A percentile compares a stretch with the other conserved stretches of the same genome.
These are phyloP conservation scores for Triticum aestivum DNA, from an alignment of 176 grass and related monocot species.

Conservation along the genomic window DNA sequence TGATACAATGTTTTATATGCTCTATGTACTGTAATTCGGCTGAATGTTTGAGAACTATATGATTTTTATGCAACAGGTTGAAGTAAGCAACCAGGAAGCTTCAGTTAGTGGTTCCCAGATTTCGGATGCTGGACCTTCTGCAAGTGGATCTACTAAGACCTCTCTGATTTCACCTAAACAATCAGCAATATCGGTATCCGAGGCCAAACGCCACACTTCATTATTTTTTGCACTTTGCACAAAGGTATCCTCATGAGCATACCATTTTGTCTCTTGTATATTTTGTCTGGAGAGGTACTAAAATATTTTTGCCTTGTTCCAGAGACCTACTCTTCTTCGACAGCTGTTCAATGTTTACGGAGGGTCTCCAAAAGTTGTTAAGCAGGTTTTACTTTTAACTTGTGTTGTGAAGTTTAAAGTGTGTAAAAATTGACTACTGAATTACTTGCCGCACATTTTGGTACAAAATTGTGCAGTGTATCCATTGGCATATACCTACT, in stretches of 20 bases:
- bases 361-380: conserved; percentile 83
- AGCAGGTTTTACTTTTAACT: conserved; percentile 63
- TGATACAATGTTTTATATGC: background rate
- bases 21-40: conserved; percentile 11
- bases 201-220: conserved; percentile 68
- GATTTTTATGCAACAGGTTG: conserved; percentile 31
- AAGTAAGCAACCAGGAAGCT: conserved; percentile 56
- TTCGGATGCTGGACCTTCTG: conserved; percentile 49
- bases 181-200: conserved; percentile 48
- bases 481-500: conserved; percentile 68
- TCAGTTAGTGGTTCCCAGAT: conserved; percentile 53
- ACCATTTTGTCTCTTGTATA: background rate
- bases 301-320: conserved; percentile 36
- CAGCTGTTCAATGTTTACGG: conserved; percentile 83
- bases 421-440: conserved; percentile 27
- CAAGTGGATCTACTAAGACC: conserved; percentile 42
- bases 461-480: conserved; percentile 62
- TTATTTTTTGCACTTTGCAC: conserved; percentile 98
- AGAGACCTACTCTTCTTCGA: conserved; percentile 84
- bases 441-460: conserved; percentile 26
- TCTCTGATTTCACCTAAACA: conserved; percentile 42
- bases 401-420: conserved; percentile 11
- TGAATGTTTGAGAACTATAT: conserved; percentile 3
- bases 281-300: conserved; percentile 11
- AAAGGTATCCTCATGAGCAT: conserved; percentile 59